These are phyloP conservation scores for Zelonia costaricensis DNA, from an alignment of 208 protist genomes.

Conservation along the genomic window DNA sequence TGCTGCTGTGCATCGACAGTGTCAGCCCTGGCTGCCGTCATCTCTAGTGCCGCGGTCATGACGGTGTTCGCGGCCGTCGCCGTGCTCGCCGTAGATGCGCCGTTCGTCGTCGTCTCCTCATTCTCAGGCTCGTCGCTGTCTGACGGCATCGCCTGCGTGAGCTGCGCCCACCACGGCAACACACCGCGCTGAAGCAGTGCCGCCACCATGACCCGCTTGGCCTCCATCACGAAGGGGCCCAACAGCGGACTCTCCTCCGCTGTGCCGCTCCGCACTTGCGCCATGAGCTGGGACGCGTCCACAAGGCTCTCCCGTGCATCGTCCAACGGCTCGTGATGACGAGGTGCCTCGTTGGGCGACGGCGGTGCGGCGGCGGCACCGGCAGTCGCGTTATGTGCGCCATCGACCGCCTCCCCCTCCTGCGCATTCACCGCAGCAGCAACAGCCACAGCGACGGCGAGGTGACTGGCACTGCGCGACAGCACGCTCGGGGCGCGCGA, in stretches of 20 bases:
- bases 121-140: background rate
- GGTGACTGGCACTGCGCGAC: background rate
- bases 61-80: too few relatives aligned
- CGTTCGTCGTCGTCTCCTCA: background rate
- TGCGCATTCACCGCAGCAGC: background rate
- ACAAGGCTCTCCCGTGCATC: background rate
- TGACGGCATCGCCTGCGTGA: background rate
- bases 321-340: background rate
- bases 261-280: constrained; percentile 7
- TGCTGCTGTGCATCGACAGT: background rate
- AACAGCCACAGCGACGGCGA: too few relatives aligned
- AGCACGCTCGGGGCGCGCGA: background rate
- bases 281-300: background rate
- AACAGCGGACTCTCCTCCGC: constrained; percentile 32
- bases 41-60: too few relatives aligned
- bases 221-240: constrained; percentile 23
- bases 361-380: background rate
- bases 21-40: background rate
- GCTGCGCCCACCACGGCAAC: constrained; percentile 26
- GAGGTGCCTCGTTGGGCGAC: background rate
- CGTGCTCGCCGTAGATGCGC: too few relatives aligned
- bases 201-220: constrained; percentile 23
- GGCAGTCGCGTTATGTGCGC: background rate
- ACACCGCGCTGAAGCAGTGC: constrained; percentile 25
- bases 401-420: background rate